phyloP scores from a whole-genome alignment of 768 basidiomycete genomes.

The Vararia minispora region DNA sequence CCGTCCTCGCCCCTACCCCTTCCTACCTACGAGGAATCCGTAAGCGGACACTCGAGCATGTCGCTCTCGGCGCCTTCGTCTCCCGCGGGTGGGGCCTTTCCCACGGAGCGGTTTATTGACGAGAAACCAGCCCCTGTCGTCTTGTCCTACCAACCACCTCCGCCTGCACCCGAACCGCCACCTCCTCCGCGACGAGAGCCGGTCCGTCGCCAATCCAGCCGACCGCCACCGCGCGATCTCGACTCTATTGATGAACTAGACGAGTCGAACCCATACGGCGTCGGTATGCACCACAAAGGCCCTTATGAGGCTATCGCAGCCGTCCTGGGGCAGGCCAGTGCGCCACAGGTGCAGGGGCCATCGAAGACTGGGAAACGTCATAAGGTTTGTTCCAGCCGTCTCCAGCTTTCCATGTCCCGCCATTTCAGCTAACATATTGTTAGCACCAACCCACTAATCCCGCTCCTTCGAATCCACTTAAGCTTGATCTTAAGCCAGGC shows the following conservation, averaged over 20 bases:
- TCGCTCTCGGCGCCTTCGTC: no score
- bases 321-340: slow-evolving; percentile 4
- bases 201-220: slow-evolving; percentile 17
- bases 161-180: slow-evolving; percentile 2
- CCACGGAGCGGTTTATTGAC: neutral
- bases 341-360: no score
- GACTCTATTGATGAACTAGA: slow-evolving; percentile 75
- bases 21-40: no score
- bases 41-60: no score
- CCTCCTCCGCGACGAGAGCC: slow-evolving; percentile 12
- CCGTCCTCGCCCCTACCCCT: no score
- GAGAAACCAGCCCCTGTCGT: neutral
- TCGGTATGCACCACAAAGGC: slow-evolving; percentile 53
- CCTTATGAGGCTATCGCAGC: slow-evolving; percentile 57
- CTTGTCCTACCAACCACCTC: neutral
- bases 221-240: slow-evolving; percentile 25
- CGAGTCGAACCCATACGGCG: slow-evolving; percentile 60
- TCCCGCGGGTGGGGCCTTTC: no score
- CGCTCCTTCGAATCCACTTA: slow-evolving; percentile 11
- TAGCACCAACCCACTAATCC: neutral
- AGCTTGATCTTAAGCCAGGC: slow-evolving; percentile 21
- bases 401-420: neutral
- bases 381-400: neutral
- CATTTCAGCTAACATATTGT: neutral
- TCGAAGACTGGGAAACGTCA: neutral